Conservation (phyloP, 1,284 basidiomycete genomes). For the Rhodotorula mucilaginosa region DNA sequence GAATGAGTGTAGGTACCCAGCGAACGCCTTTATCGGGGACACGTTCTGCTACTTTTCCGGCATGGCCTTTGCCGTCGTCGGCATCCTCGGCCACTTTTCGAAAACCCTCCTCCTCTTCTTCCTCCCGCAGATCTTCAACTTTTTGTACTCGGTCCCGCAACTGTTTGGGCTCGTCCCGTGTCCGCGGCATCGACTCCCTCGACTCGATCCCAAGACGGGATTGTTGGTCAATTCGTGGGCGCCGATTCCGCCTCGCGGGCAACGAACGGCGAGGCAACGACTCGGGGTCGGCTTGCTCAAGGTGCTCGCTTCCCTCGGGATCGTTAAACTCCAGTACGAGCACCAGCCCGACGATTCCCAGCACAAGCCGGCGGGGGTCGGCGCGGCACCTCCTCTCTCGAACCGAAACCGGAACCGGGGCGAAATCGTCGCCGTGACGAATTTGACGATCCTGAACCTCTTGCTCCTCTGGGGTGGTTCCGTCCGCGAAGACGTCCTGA, state of each 20-base stretch:
- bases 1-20: slow-evolving; percentile 74
- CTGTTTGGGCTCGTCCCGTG: slow-evolving; percentile 90
- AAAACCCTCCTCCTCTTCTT: slow-evolving; percentile 97
- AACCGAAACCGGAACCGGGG: too few species aligned
- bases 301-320: slow-evolving; percentile 60
- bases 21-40: slow-evolving; percentile 90
- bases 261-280: slow-evolving; percentile 40
- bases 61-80: slow-evolving; percentile 95
- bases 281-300: slow-evolving; percentile 58
- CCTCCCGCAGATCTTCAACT: slow-evolving; percentile 97
- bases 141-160: slow-evolving; percentile 89
- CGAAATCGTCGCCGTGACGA: slow-evolving; percentile 66
- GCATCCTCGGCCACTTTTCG: slow-evolving; percentile 93
- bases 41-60: slow-evolving; percentile 97
- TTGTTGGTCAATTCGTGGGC: slow-evolving; percentile 71
- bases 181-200: slow-evolving; percentile 88
- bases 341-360: not conserved
- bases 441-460: slow-evolving; percentile 83
- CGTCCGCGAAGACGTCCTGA: slow-evolving; percentile 74
- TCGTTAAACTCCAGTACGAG: slow-evolving; percentile 62
- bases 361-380: too few species aligned
- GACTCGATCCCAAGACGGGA: slow-evolving; percentile 68
- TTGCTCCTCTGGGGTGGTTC: slow-evolving; percentile 73
- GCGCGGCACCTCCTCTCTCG: too few species aligned
- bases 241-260: slow-evolving; percentile 58